phyloP scores from a whole-genome alignment of 1,284 basidiomycete genomes.

The Xerocomus nothofagi region DNA sequence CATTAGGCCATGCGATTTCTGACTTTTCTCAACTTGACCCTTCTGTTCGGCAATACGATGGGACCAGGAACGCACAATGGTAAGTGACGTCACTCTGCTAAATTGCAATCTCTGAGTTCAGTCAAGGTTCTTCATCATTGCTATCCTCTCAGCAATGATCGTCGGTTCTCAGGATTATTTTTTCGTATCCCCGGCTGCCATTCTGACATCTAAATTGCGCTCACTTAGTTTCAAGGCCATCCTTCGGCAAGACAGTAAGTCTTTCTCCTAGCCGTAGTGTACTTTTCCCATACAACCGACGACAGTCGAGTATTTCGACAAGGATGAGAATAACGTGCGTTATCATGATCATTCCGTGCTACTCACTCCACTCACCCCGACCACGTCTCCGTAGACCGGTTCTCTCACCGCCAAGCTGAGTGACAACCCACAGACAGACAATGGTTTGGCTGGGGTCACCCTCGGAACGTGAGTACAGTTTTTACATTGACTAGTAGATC shows the following conservation, averaged over 20 bases:
- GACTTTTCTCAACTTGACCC: slow-evolving; percentile 54
- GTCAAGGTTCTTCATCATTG: slow-evolving; percentile 80
- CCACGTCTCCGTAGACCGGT: slow-evolving; percentile 56
- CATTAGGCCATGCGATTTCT: slow-evolving; percentile 55
- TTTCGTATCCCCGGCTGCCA: slow-evolving; percentile 68
- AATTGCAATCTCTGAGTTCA: slow-evolving; percentile 5
- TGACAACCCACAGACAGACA: slow-evolving; percentile 91
- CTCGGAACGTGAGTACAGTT: slow-evolving; percentile 62
- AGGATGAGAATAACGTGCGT: slow-evolving; percentile 74
- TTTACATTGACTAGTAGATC: neutral
- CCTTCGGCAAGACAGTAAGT: slow-evolving; percentile 78
- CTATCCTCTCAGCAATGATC: slow-evolving; percentile 64
- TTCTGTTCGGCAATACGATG: slow-evolving; percentile 48
- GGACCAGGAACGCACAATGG: slow-evolving; percentile 73
- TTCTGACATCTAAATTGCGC: slow-evolving; percentile 68
- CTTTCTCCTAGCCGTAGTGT: neutral
- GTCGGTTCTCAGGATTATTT: slow-evolving; percentile 69
- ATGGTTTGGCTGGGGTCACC: slow-evolving; percentile 87
- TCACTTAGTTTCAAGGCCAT: slow-evolving; percentile 73
- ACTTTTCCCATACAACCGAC: slow-evolving; percentile 4
- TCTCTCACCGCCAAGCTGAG: slow-evolving; percentile 79
- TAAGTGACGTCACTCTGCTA: slow-evolving; percentile 18
- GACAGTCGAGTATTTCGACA: slow-evolving; percentile 83
- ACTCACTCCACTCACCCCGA: neutral
- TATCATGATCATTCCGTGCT: neutral